Conservation (phyloP, 2,329 filamentous ascomycete genomes). For the Colletotrichum viniferum region DNA sequence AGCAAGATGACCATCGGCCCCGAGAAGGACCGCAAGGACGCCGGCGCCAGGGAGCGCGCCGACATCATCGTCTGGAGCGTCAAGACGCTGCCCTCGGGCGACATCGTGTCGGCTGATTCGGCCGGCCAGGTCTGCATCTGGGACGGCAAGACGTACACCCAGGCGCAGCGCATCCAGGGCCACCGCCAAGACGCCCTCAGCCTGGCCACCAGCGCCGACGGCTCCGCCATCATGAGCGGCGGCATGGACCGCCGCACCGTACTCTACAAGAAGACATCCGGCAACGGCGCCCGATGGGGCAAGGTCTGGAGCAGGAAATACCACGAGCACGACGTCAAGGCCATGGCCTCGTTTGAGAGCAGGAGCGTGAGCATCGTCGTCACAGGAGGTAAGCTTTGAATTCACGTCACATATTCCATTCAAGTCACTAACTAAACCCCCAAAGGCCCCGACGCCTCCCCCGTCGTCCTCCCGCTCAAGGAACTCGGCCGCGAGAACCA, state of each 20-base stretch:
- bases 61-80: slow-evolving; percentile 94
- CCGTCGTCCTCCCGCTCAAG: slow-evolving; percentile 78
- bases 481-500: slow-evolving; percentile 82
- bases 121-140: slow-evolving; percentile 93
- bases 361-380: slow-evolving; percentile 84
- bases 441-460: slow-evolving; percentile 81
- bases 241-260: slow-evolving; percentile 91
- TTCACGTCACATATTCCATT: not conserved
- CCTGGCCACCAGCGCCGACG: slow-evolving; percentile 81
- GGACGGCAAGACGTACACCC: slow-evolving; percentile 90
- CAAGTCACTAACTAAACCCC: not conserved
- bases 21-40: slow-evolving; percentile 43
- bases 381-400: slow-evolving; percentile 74
- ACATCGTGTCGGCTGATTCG: slow-evolving; percentile 94
- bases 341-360: slow-evolving; percentile 88
- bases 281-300: slow-evolving; percentile 73
- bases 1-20: slow-evolving; percentile 86
- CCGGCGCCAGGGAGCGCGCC: slow-evolving; percentile 73
- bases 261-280: slow-evolving; percentile 72
- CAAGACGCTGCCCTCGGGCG: slow-evolving; percentile 83
- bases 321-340: slow-evolving; percentile 94
- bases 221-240: slow-evolving; percentile 82
- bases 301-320: slow-evolving; percentile 86
- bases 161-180: slow-evolving; percentile 82
- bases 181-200: slow-evolving; percentile 92